These are phyloP conservation scores for Linnemannia schmuckeri DNA, from an alignment of 192 early-diverging fungal genomes.

Conservation along the genomic window DNA sequence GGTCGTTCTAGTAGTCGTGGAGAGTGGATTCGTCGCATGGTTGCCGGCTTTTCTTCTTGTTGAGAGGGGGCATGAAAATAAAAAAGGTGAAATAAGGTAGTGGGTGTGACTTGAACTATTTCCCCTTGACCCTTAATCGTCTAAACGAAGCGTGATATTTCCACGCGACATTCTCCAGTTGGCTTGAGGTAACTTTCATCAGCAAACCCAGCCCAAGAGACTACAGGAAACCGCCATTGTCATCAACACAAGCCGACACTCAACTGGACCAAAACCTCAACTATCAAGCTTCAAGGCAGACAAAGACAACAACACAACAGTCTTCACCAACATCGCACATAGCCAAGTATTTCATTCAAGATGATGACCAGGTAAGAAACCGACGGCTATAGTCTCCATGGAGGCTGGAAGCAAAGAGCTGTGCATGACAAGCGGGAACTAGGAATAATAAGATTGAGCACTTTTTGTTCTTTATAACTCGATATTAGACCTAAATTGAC, in stretches of 20 bases:
- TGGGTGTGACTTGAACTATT: background rate
- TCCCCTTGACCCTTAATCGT: background rate
- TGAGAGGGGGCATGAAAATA: background rate
- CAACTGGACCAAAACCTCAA: background rate
- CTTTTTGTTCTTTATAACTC: background rate
- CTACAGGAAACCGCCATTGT: background rate
- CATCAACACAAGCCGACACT: background rate
- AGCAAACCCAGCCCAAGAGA: background rate
- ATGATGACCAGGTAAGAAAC: conserved; percentile 41
- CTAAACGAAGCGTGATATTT: background rate
- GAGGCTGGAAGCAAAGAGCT: background rate
- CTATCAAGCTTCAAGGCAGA: background rate
- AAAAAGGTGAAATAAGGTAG: background rate
- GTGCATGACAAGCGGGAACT: no score
- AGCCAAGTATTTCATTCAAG: conserved; percentile 11
- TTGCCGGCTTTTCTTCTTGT: background rate
- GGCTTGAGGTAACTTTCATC: background rate
- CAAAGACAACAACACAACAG: background rate
- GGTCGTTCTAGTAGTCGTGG: background rate
- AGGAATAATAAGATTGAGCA: background rate
- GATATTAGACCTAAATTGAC: conserved; percentile 37
- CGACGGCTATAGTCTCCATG: background rate
- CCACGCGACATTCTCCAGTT: background rate
- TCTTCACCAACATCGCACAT: background rate
- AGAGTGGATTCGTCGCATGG: background rate